Evolutionary conservation across 2,329 filamentous ascomycete species (phyloP), one percentile per base, ranked within the genome.

Genomic region (Botrytis medusae): DNA sequence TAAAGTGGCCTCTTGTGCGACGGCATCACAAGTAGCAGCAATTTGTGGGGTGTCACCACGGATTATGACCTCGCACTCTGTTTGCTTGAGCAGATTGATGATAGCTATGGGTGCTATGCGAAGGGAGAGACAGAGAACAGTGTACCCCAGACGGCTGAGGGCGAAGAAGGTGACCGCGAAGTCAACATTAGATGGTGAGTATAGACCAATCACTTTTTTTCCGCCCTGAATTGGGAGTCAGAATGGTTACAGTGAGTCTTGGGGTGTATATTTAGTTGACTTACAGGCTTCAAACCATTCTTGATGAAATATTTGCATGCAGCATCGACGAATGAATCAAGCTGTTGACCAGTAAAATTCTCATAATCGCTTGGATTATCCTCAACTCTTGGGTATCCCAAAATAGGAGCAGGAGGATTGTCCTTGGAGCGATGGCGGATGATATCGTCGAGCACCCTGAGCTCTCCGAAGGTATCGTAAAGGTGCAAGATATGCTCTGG

Each of bases 161-260:
- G 85, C 87, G 44, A 88, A 82, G n/a, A 87, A 80, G 18, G 85
- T 84, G 46, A 88, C 81, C 59, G 88, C 81, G 73, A 86, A 87
- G 72, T 86, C 84, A 34, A 89, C 81, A 72, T 76, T 75, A 32
- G 75, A 77, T 2, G 64, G 79, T 64, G 42, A 78, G 74, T 77
- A 81, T 61, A 76, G 80, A 76, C 65, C 77, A 79, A 48, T 77
- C 22, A 37, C 76, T 37, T 29, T 51, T 65, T 71, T 71, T 46
- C 62, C 69, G 44, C 72, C 48, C 70, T 75, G 25, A 29, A 54
- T 25, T 25, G 40, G 67, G 57, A 51, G 48, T 59, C 29, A 65
- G 68, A 51, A 25, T 25, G 32, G 8, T 59, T 22, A 8, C 46
- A 34, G 25, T 20, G 51, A 59, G 40, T 48, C 3, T 29, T n/a